A percentile compares a stretch with the other conserved stretches of the same genome.
Conservation (phyloP, 78 protist genomes). For the Bigelowiella natans region DNA sequence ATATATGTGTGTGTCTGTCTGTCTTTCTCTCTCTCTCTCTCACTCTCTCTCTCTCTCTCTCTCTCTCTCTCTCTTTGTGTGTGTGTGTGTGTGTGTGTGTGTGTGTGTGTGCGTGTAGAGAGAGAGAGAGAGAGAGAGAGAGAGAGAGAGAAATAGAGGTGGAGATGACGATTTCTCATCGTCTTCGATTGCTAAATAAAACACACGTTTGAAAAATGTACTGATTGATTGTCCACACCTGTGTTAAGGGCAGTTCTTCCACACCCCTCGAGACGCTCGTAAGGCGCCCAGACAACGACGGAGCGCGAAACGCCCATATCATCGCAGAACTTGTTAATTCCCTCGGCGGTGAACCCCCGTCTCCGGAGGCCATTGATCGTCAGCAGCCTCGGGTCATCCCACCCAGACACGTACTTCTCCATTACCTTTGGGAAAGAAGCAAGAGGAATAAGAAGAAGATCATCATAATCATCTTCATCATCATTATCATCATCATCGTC, state of each 20-base stretch:
- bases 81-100: too few relatives aligned
- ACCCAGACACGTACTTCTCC: slow-evolving; percentile 65
- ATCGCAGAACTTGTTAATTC: slow-evolving; percentile 76
- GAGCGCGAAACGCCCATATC: slow-evolving; percentile 72
- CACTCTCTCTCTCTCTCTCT: too few relatives aligned
- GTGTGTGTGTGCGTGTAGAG: too few relatives aligned
- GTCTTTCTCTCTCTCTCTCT: too few relatives aligned
- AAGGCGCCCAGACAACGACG: neutral
- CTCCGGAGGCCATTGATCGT: slow-evolving; percentile 78
- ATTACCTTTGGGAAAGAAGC: too few relatives aligned
- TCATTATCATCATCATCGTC: neutral
- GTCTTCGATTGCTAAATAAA: too few relatives aligned
- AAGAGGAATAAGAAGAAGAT: too few relatives aligned
- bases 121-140: neutral
- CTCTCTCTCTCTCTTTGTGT: too few relatives aligned
- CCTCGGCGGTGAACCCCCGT: slow-evolving; percentile 81
- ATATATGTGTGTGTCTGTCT: too few relatives aligned
- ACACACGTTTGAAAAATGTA: neutral
- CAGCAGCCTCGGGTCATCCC: slow-evolving; percentile 96
- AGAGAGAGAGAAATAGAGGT: neutral
- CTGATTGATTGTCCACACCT: neutral
- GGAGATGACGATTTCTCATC: neutral
- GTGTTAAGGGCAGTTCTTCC: slow-evolving; percentile 45
- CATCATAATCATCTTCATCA: too few relatives aligned
- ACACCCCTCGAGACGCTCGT: slow-evolving; percentile 44